Evolutionary conservation across 371 early-diverging fungal species (phyloP), one percentile per base, ranked within the genome.

Genomic region (Lichtheimia ramosa): DNA sequence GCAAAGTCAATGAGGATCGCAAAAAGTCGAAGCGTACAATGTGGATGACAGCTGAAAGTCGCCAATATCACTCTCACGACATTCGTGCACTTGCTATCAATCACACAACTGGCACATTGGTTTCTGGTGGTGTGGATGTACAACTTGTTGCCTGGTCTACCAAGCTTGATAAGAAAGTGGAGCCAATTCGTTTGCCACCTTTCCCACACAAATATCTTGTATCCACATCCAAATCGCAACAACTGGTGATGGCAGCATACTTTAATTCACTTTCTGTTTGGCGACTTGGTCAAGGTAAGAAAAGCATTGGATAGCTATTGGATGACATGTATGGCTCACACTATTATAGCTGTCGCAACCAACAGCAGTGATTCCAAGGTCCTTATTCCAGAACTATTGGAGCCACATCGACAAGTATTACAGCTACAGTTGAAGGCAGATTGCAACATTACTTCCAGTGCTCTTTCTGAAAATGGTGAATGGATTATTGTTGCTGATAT

Each of bases 61-160:
- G 92, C 59, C 82, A 93, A 59, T 92, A 88, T 74, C 97, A 97
- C 72, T 88, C 92, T 39, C 96, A 97, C 67, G 97, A 96, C 69
- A 93, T 95, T 46, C 87, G 92, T 23, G 89, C 95, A 7, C 65
- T 96, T 25, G 92, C 90, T 4, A 71, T 94, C 18, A 71, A 72
- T 61, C 71, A 76, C 24, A 71, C 79, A 2, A 75, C 84, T 28
- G 88, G 89, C 42, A 77, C 86, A 0, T 66, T 96, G 48, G 89
- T 94, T 18, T 88, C 93, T 39, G 97, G 96, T 41, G 96, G 96
- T 61, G 88, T 90, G 8, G 90, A 90, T 69, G 83, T 89, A 4
- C 82, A 86, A 54, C 77, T 95, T 34, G 84, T 91, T 7, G 75
- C 90, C 5, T 85, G 88, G 57, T 71, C 85, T 18, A 83, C 85